Conservation (phyloP, 768 basidiomycete species). For the Pleurotus salmoneostramineus region DNA sequence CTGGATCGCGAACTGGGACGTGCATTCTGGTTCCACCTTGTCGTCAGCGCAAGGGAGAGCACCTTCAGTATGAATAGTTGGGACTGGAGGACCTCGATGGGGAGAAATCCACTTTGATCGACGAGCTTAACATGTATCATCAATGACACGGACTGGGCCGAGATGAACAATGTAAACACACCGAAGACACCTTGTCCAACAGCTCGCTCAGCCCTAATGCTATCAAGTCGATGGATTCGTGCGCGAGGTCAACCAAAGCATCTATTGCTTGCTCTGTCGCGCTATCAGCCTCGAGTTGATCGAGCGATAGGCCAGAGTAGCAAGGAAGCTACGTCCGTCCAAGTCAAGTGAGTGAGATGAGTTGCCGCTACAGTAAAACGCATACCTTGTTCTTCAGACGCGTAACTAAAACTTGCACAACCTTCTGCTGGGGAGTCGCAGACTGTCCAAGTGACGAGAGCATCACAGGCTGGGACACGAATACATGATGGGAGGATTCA, state of each 20-base stretch:
- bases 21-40: constrained; percentile 60
- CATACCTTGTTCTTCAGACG: constrained; percentile 78
- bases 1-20: constrained; percentile 40
- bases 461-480: constrained; percentile 27
- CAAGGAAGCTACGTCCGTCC: constrained; percentile 63
- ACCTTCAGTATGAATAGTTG: constrained; percentile 86
- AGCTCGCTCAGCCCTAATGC: constrained; percentile 74
- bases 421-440: constrained; percentile 73
- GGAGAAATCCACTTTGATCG: constrained; percentile 44
- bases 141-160: constrained; percentile 2
- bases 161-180: constrained; percentile 24
- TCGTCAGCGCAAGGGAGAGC: constrained; percentile 70
- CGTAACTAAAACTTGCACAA: constrained; percentile 75
- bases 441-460: constrained; percentile 28
- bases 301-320: constrained; percentile 73
- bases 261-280: constrained; percentile 75
- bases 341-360: background rate
- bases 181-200: constrained; percentile 75
- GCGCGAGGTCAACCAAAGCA: constrained; percentile 75
- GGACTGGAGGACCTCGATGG: constrained; percentile 78
- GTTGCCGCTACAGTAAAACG: constrained; percentile 1
- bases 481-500: constrained; percentile 49
- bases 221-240: constrained; percentile 76
- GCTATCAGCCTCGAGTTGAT: constrained; percentile 70
- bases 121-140: constrained; percentile 38